phyloP scores from a whole-genome alignment of 306 rosid genomes.

The Alnus rubra region DNA sequence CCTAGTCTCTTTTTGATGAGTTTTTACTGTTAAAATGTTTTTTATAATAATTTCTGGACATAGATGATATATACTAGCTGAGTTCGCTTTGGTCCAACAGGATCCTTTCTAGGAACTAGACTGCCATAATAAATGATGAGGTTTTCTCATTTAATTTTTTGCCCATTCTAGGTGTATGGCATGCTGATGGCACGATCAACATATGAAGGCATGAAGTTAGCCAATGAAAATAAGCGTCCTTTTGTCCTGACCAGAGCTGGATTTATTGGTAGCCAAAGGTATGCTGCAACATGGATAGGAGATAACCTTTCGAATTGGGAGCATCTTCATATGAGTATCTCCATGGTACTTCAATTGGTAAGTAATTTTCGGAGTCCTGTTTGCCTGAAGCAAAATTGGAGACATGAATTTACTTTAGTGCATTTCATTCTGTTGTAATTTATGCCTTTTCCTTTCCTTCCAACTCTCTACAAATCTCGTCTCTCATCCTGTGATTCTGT shows the following conservation, averaged over 20 bases:
- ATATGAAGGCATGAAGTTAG: slow-evolving; percentile 84
- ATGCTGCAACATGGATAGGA: slow-evolving; percentile 96
- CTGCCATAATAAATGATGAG: slow-evolving; percentile 19
- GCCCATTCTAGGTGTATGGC: slow-evolving; percentile 71
- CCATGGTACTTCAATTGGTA: slow-evolving; percentile 96
- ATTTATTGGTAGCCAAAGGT: slow-evolving; percentile 89
- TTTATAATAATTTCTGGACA: slow-evolving; percentile 18
- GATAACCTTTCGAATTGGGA: slow-evolving; percentile 96
- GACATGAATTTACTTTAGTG: background rate
- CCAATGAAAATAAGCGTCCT: slow-evolving; percentile 73
- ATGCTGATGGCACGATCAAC: slow-evolving; percentile 91
- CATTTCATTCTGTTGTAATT: background rate
- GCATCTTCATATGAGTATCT: slow-evolving; percentile 95
- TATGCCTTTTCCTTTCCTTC: background rate
- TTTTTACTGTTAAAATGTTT: background rate
- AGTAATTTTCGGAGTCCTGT: slow-evolving; percentile 29
- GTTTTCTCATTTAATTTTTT: slow-evolving; percentile 16
- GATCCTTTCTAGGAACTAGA: slow-evolving; percentile 23
- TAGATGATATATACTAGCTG: slow-evolving; percentile 12
- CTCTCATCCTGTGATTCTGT: background rate
- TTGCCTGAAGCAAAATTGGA: background rate
- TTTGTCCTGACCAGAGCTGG: slow-evolving; percentile 98
- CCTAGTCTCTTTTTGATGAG: background rate
- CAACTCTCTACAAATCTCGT: background rate
- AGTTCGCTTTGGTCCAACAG: slow-evolving; percentile 20